Conservation (phyloP, 805 yeast species). For the Kodamaea lidongshanica region DNA sequence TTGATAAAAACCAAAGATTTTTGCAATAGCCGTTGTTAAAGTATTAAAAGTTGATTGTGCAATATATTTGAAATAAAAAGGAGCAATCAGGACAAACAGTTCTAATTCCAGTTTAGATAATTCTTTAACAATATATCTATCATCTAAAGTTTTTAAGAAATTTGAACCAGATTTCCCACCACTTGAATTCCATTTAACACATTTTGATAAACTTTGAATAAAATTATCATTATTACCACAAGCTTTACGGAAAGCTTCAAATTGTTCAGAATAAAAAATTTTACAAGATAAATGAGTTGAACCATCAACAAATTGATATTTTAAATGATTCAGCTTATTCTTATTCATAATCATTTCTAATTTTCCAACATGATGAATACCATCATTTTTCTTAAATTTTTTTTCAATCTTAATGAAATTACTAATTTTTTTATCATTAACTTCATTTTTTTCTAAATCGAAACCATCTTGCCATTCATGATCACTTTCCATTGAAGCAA, state of each 20-base stretch:
- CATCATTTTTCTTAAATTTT: conserved; percentile 29
- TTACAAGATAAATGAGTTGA: conserved; percentile 78
- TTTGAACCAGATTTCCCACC: conserved; percentile 98
- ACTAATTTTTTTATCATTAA: conserved; percentile 27
- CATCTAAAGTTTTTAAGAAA: conserved; percentile 86
- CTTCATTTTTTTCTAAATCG: conserved; percentile 22
- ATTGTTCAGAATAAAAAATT: conserved; percentile 91
- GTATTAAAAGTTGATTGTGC: conserved; percentile 93
- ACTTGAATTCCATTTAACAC: conserved; percentile 90
- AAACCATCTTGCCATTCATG: conserved; percentile 12
- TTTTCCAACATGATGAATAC: conserved; percentile 19
- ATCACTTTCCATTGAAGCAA: conserved; percentile 33
- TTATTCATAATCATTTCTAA: conserved; percentile 71
- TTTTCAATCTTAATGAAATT: conserved; percentile 37
- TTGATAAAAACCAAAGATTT: conserved; percentile 93
- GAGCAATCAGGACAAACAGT: conserved; percentile 91
- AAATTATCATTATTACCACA: conserved; percentile 74
- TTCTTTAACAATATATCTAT: conserved; percentile 84
- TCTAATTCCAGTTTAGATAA: conserved; percentile 83
- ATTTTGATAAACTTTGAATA: conserved; percentile 84
- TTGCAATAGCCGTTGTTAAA: conserved; percentile 88
- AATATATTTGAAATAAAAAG: conserved; percentile 93
- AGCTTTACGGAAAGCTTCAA: conserved; percentile 83
- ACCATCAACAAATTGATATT: conserved; percentile 88
- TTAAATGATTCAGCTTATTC: conserved; percentile 81